Percentiles rank a stretch among this genome's conserved stretches.
phyloP scores from a whole-genome alignment of 2,329 filamentous ascomycete genomes.

The Nemania bipapillata region DNA sequence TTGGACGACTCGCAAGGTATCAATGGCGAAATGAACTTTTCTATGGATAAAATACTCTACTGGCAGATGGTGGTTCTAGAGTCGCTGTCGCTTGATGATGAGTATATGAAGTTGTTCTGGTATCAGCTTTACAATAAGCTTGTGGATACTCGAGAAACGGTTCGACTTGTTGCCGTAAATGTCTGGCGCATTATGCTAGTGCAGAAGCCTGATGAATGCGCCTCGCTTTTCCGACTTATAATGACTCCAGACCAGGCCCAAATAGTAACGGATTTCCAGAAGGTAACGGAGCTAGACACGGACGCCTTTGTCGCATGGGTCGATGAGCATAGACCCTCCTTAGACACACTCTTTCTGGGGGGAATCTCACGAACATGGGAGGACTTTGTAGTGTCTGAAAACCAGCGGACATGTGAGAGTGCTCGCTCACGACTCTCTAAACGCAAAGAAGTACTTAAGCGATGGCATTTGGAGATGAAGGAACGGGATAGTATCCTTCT shows the following conservation, averaged over 20 bases:
- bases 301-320: slow-evolving; percentile 89
- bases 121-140: slow-evolving; percentile 93
- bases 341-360: slow-evolving; percentile 85
- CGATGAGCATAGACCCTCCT: slow-evolving; percentile 78
- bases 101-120: slow-evolving; percentile 85
- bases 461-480: slow-evolving; percentile 78
- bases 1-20: slow-evolving; percentile 73
- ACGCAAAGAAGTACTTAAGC: slow-evolving; percentile 82
- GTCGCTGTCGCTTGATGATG: slow-evolving; percentile 79
- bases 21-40: slow-evolving; percentile 72
- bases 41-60: slow-evolving; percentile 87
- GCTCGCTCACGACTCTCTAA: slow-evolving; percentile 75
- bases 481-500: slow-evolving; percentile 76
- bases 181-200: slow-evolving; percentile 93
- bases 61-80: slow-evolving; percentile 94
- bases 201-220: slow-evolving; percentile 87
- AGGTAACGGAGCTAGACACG: slow-evolving; percentile 87
- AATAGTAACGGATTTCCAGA: slow-evolving; percentile 80
- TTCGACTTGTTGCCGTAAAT: slow-evolving; percentile 81
- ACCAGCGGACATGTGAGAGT: slow-evolving; percentile 79
- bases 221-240: slow-evolving; percentile 76
- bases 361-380: slow-evolving; percentile 87
- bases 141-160: slow-evolving; percentile 72
- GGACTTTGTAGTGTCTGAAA: slow-evolving; percentile 84
- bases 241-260: slow-evolving; percentile 76